A percentile compares a stretch with the other conserved stretches of the same genome.
Evolutionary conservation across 805 yeast genomes (phyloP).

Genomic region (Metschnikowia borealis): DNA sequence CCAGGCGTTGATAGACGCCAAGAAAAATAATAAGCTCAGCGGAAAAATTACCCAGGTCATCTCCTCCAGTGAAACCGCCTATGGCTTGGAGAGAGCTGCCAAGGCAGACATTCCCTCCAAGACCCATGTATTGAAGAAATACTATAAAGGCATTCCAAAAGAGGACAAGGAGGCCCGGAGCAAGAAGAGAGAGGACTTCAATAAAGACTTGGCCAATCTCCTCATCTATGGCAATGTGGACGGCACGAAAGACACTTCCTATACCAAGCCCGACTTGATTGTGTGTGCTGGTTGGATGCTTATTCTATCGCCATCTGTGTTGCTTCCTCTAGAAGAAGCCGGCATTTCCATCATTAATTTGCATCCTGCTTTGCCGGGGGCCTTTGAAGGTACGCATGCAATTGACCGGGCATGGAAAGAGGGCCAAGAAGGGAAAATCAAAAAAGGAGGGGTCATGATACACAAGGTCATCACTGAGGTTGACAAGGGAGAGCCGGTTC

Average conservation of each 20-base stretch:
- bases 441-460: slow-evolving; percentile 90
- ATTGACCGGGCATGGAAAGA: slow-evolving; percentile 95
- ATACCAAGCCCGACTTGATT: slow-evolving; percentile 69
- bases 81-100: slow-evolving; percentile 76
- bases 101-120: slow-evolving; percentile 66
- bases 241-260: slow-evolving; percentile 26
- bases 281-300: slow-evolving; percentile 99
- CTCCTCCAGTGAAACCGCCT: slow-evolving; percentile 84
- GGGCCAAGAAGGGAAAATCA: slow-evolving; percentile 76
- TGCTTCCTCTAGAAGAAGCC: slow-evolving; percentile 57
- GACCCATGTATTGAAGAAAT: slow-evolving; percentile 66
- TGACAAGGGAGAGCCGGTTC: slow-evolving; percentile 85
- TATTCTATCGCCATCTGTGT: slow-evolving; percentile 74
- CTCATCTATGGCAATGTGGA: slow-evolving; percentile 49
- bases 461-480: slow-evolving; percentile 96
- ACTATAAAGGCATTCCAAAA: slow-evolving; percentile 72
- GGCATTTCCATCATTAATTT: slow-evolving; percentile 80
- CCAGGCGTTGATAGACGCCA: slow-evolving; percentile 87
- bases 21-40: slow-evolving; percentile 36
- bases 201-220: slow-evolving; percentile 68
- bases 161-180: slow-evolving; percentile 56
- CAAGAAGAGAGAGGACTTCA: slow-evolving; percentile 65
- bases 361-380: slow-evolving; percentile 97
- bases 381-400: slow-evolving; percentile 95
- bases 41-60: slow-evolving; percentile 71